Evolutionary conservation across 163 green algal species (phyloP), one percentile per base, ranked within the genome.

Genomic region (Smithsoniella earleae): DNA sequence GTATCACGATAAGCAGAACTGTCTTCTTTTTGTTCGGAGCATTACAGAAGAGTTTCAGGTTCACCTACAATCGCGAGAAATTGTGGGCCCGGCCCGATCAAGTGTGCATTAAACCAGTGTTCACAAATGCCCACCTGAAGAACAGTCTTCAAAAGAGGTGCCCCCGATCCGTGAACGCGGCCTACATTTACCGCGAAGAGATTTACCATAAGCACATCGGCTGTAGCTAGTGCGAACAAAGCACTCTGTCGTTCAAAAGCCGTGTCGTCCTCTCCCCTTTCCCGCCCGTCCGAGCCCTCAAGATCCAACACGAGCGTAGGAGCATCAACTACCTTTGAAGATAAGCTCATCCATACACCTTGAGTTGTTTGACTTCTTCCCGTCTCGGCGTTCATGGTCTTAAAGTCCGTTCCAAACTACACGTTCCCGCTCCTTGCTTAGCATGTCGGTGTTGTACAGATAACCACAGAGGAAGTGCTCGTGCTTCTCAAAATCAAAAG

Each of bases 161-260:
- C 98, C 65, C 95, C 95, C 3, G 89, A 85, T 3, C 90, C 94
- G 36, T 91, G 81, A 81, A 98, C 94, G 22, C 94, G 80, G 1
- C 94, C 94, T 64, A 99, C 90, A 81, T 99, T 95, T 79, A 98
- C 92, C 76, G 89, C 95, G 90, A 91, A 98, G 74, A 99, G 92
- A 83, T 99, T 99, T 55, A 99, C 85, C 46, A 99, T 77, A 62
- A 99, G 78, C 0, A 97, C 81, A 78, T 99, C 94, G 2, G 94
- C 85, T 16, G 90, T 83, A 2, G 94, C 89, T 55, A 99, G 81
- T 2, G 94, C 94, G 81, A 99, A 98, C n/a, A 98, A 84, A 2
- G 94, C 89, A 54, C 75, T 91, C 81, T 98, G 91, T 36, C 93
- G 89, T 81, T 99, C 94, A 83, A 98, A 99, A 36, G 88, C 90